Evolutionary conservation across 345 rosid species (phyloP).

Genomic region (Hypericum androsaemum): DNA sequence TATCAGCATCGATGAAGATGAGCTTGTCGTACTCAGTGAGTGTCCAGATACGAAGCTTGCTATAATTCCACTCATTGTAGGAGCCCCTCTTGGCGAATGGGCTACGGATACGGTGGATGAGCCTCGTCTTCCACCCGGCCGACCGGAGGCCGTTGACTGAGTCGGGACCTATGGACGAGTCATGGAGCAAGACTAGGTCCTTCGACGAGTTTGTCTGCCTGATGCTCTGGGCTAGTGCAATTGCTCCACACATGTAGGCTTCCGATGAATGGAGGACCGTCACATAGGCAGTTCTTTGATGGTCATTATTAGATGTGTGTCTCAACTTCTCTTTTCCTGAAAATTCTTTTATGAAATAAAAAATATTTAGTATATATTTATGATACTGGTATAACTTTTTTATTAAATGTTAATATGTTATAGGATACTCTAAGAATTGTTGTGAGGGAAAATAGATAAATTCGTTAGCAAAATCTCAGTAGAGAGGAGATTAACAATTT

Average conservation of each 20-base stretch:
- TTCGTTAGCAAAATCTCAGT: no score
- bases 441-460: no score
- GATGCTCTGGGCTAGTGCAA: constrained; percentile 75
- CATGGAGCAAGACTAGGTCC: constrained; percentile 67
- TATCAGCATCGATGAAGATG: constrained; percentile 66
- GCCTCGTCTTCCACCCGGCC: constrained; percentile 57
- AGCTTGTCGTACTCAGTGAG: constrained; percentile 46
- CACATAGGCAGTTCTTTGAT: constrained; percentile 46
- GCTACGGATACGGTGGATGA: constrained; percentile 45
- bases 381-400: no score
- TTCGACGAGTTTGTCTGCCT: constrained; percentile 32
- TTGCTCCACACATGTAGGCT: constrained; percentile 83
- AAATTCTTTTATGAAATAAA: no score
- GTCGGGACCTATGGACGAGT: constrained; percentile 28
- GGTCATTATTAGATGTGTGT: not conserved
- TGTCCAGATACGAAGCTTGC: constrained; percentile 76
- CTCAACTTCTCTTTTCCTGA: no score
- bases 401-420: no score
- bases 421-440: no score
- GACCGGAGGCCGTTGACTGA: constrained; percentile 39
- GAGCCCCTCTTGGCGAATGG: constrained; percentile 42
- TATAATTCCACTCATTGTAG: constrained; percentile 91
- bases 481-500: no score
- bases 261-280: constrained; percentile 85
- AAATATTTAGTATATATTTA: no score